Evolutionary conservation across 2,329 filamentous ascomycete genomes (phyloP).

Genomic region (Xylariaceae sp.): DNA sequence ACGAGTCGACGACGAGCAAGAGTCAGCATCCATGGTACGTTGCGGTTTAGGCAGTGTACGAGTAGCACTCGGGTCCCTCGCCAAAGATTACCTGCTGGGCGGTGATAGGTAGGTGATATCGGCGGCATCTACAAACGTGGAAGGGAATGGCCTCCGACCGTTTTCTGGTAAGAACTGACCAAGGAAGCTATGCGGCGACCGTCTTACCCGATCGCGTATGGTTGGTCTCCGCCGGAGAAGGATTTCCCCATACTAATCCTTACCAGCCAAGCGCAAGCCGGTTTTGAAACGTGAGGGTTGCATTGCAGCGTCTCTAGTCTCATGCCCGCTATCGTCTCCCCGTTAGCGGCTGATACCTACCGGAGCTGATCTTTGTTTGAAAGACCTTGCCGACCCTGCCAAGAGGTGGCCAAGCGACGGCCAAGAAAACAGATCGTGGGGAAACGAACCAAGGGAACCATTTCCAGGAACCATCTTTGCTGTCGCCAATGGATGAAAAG

Average conservation of each 20-base stretch:
- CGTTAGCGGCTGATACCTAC: not conserved
- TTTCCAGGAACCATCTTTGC: too few relatives aligned
- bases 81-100: not conserved
- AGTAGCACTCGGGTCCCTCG: too few relatives aligned
- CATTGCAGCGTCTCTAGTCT: not conserved
- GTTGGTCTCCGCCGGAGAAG: not conserved
- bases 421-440: not conserved
- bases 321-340: not conserved
- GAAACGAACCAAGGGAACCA: not conserved
- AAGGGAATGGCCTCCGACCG: not conserved
- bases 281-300: slow-evolving; percentile 16
- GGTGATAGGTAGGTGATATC: too few relatives aligned
- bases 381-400: not conserved
- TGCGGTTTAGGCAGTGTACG: too few relatives aligned
- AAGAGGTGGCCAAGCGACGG: not conserved
- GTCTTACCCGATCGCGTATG: not conserved
- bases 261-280: not conserved
- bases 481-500: too few relatives aligned
- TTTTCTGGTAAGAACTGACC: not conserved
- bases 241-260: not conserved
- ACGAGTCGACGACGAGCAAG: not conserved
- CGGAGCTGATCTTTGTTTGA: not conserved
- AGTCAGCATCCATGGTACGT: not conserved
- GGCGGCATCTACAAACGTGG: too few relatives aligned
- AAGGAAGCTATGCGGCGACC: not conserved